phyloP scores from a whole-genome alignment of 192 early-diverging fungal species.

The Endogone sp. region DNA sequence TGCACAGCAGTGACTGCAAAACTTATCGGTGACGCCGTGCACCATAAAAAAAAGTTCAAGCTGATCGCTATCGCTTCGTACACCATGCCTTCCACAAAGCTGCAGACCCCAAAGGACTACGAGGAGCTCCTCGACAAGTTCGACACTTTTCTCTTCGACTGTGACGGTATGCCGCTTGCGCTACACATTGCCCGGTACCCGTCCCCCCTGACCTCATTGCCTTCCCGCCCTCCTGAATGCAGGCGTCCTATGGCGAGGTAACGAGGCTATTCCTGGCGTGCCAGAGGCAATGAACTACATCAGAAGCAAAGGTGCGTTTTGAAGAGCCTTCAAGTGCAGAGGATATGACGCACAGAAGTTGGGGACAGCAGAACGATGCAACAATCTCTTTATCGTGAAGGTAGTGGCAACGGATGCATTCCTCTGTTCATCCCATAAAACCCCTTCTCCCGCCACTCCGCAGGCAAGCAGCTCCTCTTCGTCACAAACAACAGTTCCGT shows the following conservation, averaged over 20 bases:
- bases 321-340: too few relatives aligned
- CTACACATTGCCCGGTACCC: not conserved
- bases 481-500: constrained; percentile 98
- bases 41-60: too few relatives aligned
- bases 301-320: constrained; percentile 50
- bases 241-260: constrained; percentile 93
- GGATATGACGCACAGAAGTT: too few relatives aligned
- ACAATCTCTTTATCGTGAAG: too few relatives aligned
- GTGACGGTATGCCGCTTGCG: constrained; percentile 69
- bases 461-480: constrained; percentile 89
- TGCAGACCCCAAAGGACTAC: too few relatives aligned
- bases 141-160: constrained; percentile 96
- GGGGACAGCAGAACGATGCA: too few relatives aligned
- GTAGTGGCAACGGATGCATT: not conserved
- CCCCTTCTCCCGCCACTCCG: not conserved
- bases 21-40: too few relatives aligned
- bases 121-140: constrained; percentile 65
- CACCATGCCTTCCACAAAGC: too few relatives aligned
- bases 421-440: not conserved
- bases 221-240: constrained; percentile 1
- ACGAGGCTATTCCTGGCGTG: constrained; percentile 61
- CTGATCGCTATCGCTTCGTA: too few relatives aligned
- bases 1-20: too few relatives aligned
- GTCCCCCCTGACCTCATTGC: not conserved
- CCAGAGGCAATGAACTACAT: constrained; percentile 70